phyloP scores from a whole-genome alignment of 140 eudicot genomes.

The Stevia rebaudiana region DNA sequence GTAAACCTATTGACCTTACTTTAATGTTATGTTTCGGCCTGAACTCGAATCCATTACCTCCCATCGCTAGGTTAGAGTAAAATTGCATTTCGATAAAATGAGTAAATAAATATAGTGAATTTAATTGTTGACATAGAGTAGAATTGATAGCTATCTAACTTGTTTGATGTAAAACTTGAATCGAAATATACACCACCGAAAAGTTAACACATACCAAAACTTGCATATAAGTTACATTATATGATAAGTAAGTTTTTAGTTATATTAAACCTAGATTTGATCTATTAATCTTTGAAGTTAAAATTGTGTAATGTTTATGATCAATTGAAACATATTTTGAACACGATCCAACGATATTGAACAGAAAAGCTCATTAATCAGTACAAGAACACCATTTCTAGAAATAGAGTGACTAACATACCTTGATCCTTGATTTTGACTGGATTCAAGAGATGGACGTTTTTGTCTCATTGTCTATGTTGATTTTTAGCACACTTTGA shows the following conservation, averaged over 20 bases:
- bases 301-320: neutral
- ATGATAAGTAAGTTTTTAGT: neutral
- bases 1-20: too few species aligned
- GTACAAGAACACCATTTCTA: neutral
- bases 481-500: neutral
- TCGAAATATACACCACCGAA: neutral
- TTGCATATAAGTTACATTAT: neutral
- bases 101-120: neutral
- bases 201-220: neutral
- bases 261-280: conserved; percentile 7
- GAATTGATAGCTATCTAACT: neutral
- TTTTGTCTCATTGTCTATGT: neutral
- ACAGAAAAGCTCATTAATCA: conserved; percentile 4
- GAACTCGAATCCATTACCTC: neutral
- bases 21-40: too few species aligned
- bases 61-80: neutral
- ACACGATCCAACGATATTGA: neutral
- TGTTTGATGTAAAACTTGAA: neutral
- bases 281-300: neutral
- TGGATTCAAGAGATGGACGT: neutral
- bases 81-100: neutral
- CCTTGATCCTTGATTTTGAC: conserved; percentile 19
- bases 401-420: neutral
- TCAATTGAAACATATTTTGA: neutral
- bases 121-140: neutral